phyloP scores from a whole-genome alignment of 2,329 filamentous ascomycete genomes.

The Fusarium zealandicum region DNA sequence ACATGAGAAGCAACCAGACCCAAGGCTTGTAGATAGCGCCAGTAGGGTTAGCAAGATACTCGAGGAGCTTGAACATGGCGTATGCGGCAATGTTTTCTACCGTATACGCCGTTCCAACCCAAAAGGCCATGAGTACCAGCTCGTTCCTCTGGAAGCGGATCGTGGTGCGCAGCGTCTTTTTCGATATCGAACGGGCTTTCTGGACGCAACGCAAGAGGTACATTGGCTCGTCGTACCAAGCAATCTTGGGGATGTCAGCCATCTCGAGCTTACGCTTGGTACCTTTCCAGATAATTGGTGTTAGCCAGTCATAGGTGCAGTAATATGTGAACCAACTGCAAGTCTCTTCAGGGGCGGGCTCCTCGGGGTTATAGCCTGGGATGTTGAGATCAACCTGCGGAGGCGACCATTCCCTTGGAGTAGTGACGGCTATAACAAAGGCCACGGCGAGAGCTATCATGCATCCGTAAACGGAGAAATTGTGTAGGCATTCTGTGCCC shows the following conservation, averaged over 20 bases:
- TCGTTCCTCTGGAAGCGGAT: slow-evolving; percentile 53
- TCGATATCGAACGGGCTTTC: slow-evolving; percentile 52
- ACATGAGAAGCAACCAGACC: slow-evolving; percentile 62
- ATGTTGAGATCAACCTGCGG: slow-evolving; percentile 50
- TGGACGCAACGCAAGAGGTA: slow-evolving; percentile 55
- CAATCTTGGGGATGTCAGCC: slow-evolving; percentile 56
- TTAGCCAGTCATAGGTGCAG: slow-evolving; percentile 60
- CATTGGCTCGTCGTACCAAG: slow-evolving; percentile 63
- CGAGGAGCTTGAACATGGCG: slow-evolving; percentile 61
- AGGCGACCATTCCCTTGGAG: slow-evolving; percentile 60
- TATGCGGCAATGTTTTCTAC: slow-evolving; percentile 61
- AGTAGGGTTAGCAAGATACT: slow-evolving; percentile 57
- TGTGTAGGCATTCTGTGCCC: slow-evolving; percentile 42
- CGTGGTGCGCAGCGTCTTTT: slow-evolving; percentile 55
- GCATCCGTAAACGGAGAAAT: slow-evolving; percentile 45
- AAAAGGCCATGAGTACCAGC: slow-evolving; percentile 55
- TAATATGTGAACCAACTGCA: slow-evolving; percentile 62
- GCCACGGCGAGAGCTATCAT: slow-evolving; percentile 49
- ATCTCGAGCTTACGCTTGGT: slow-evolving; percentile 54
- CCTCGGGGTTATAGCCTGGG: slow-evolving; percentile 48
- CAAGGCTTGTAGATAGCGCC: slow-evolving; percentile 56
- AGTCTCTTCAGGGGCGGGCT: slow-evolving; percentile 59
- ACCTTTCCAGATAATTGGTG: slow-evolving; percentile 57
- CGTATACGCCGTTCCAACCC: slow-evolving; percentile 47
- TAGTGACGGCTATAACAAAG: slow-evolving; percentile 51